phyloP scores from a whole-genome alignment of 2,329 filamentous ascomycete species.

The Alternaria hordeiaustralica region DNA sequence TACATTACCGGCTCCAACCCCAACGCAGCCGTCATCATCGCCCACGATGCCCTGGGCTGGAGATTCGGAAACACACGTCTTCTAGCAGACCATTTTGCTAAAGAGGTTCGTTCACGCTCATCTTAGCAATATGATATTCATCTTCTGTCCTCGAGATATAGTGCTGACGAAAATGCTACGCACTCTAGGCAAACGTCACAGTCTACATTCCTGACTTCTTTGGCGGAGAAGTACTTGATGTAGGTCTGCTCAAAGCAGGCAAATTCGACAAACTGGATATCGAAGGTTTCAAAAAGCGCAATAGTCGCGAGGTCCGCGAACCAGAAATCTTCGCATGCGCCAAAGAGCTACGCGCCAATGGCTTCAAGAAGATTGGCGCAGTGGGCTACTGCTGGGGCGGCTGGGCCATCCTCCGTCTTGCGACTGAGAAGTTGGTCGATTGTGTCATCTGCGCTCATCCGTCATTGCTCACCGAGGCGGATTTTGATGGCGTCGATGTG shows the following conservation, averaged over 20 bases:
- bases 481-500: slow-evolving; percentile 24
- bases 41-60: slow-evolving; percentile 54
- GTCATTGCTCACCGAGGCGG: slow-evolving; percentile 16
- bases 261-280: slow-evolving; percentile 44
- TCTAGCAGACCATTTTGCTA: slow-evolving; percentile 54
- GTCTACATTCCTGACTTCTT: background rate
- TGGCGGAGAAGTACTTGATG: slow-evolving; percentile 6
- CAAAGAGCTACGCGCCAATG: slow-evolving; percentile 23
- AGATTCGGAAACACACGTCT: slow-evolving; percentile 52
- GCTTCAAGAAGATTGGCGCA: slow-evolving; percentile 45
- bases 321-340: slow-evolving; percentile 43
- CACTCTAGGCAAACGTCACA: background rate
- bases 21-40: slow-evolving; percentile 48
- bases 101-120: slow-evolving; percentile 15
- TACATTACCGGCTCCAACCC: slow-evolving; percentile 48
- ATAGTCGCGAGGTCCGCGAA: slow-evolving; percentile 45
- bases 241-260: slow-evolving; percentile 3
- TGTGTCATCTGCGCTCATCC: slow-evolving; percentile 32
- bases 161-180: background rate
- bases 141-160: background rate
- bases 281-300: slow-evolving; percentile 40
- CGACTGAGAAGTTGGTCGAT: slow-evolving; percentile 24
- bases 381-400: slow-evolving; percentile 57
- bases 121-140: background rate
- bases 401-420: slow-evolving; percentile 30